Conservation (phyloP, 2,329 filamentous ascomycete species). For the Allantophomopsis cytisporea region DNA sequence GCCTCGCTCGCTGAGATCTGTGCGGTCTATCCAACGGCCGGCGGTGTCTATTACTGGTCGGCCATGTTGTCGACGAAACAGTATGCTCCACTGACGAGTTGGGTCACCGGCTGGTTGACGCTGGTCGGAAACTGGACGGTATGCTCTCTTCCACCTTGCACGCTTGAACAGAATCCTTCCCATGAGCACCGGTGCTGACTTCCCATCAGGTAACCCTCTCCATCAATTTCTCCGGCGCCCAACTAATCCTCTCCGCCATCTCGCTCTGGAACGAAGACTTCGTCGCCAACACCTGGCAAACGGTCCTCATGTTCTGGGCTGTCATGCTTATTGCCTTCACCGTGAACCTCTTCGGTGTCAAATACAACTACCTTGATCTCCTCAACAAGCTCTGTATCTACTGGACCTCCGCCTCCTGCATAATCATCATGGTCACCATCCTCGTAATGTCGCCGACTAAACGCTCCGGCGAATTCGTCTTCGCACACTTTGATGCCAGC, state of each 20-base stretch:
- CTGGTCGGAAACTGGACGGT: conserved; percentile 61
- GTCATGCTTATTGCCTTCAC: conserved; percentile 51
- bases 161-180: no score
- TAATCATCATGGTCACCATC: conserved; percentile 54
- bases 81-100: conserved; percentile 54
- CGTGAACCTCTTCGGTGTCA: conserved; percentile 50
- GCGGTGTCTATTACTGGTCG: conserved; percentile 59
- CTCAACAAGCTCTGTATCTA: conserved; percentile 64
- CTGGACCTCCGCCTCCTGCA: conserved; percentile 52
- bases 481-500: conserved; percentile 53
- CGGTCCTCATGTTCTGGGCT: conserved; percentile 58
- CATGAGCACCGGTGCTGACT: no score
- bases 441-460: conserved; percentile 39
- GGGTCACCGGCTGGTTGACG: conserved; percentile 59
- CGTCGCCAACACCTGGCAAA: conserved; percentile 54
- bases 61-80: conserved; percentile 52
- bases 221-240: conserved; percentile 62
- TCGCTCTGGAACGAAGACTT: conserved; percentile 58
- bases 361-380: conserved; percentile 38
- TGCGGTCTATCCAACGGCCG: conserved; percentile 53
- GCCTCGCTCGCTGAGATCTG: conserved; percentile 57
- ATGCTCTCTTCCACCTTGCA: no score
- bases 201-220: conserved; percentile 25
- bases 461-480: conserved; percentile 49
- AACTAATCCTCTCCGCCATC: conserved; percentile 53